Percentiles rank a stretch among this genome's conserved stretches.
phyloP scores from a whole-genome alignment of 495 filamentous ascomycete species.

The Podospora tetraspora region DNA sequence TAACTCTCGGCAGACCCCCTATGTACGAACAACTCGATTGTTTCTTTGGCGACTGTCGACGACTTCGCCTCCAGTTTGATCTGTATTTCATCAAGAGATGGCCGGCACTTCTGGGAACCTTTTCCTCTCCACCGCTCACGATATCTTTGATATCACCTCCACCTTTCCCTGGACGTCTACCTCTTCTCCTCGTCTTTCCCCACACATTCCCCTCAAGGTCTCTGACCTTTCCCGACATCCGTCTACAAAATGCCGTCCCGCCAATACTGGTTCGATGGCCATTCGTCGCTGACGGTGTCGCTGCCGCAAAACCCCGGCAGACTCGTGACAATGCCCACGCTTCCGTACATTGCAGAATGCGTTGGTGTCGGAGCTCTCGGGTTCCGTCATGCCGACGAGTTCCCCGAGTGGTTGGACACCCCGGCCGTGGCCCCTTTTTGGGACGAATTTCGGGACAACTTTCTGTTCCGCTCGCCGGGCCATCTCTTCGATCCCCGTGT shows the following conservation, averaged over 20 bases:
- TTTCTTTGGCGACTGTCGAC: too few species aligned
- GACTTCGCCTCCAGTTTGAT: too few species aligned
- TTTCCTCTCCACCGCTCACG: too few species aligned
- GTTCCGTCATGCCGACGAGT: neutral
- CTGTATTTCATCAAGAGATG: too few species aligned
- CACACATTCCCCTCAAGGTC: too few species aligned
- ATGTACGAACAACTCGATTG: too few species aligned
- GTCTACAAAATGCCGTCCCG: neutral
- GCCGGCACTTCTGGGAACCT: too few species aligned
- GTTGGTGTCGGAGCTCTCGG: neutral
- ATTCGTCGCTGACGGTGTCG: neutral
- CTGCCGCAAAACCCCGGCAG: neutral
- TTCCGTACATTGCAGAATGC: neutral
- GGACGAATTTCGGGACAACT: neutral
- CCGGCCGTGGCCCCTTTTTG: neutral
- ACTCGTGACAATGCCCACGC: neutral
- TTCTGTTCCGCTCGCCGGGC: neutral
- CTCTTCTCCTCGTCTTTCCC: too few species aligned
- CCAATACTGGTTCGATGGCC: neutral
- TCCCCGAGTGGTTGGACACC: neutral
- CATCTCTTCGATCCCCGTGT: neutral
- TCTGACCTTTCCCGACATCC: neutral
- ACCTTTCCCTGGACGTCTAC: too few species aligned
- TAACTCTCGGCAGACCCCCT: too few species aligned
- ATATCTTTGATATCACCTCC: too few species aligned